A percentile compares a stretch with the other conserved stretches of the same genome.
Evolutionary conservation across 208 protist species (phyloP).

Genomic region (Zelonia costaricensis): DNA sequence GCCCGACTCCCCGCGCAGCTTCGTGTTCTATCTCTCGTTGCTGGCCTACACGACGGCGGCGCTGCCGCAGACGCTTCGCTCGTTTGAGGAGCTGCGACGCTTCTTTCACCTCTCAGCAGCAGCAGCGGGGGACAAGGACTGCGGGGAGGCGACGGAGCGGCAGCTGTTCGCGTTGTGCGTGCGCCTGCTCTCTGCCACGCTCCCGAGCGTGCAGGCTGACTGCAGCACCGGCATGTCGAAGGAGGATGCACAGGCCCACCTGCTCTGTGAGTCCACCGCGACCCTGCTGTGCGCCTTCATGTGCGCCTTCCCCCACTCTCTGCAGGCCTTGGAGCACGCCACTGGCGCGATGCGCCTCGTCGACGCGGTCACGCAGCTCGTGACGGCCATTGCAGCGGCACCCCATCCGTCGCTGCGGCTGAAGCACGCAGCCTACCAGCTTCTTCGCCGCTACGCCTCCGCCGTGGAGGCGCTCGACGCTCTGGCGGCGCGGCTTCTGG

Average conservation of each 20-base stretch:
- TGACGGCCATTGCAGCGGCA: constrained; percentile 7
- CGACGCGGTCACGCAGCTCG: constrained; percentile 1
- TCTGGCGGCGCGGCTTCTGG: constrained; percentile 15
- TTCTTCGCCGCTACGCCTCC: constrained; percentile 29
- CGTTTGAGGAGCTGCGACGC: constrained; percentile 16
- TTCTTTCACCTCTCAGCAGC: constrained; percentile 14
- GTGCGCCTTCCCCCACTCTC: constrained; percentile 23
- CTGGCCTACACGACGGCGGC: constrained; percentile 28
- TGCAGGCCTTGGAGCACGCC: constrained; percentile 16
- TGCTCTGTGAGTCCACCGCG: constrained; percentile 21
- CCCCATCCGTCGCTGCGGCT: constrained; percentile 18
- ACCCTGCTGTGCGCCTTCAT: constrained; percentile 28
- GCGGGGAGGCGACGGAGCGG: not conserved
- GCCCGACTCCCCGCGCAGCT: constrained; percentile 14
- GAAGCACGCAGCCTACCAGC: constrained; percentile 8
- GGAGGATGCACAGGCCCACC: constrained; percentile 1
- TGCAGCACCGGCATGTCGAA: not conserved
- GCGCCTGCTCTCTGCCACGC: constrained; percentile 10
- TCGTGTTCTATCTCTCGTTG: constrained; percentile 28
- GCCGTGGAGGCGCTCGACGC: constrained; percentile 10
- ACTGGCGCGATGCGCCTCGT: constrained; percentile 12
- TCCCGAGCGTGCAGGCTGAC: not conserved
- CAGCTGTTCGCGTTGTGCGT: constrained; percentile 19
- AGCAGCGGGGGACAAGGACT: not conserved
- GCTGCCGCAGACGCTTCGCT: constrained; percentile 21